Percentiles rank a stretch among this genome's conserved stretches.
Conservation (phyloP, 495 filamentous ascomycete genomes). For the Venustampulla echinocandica region DNA sequence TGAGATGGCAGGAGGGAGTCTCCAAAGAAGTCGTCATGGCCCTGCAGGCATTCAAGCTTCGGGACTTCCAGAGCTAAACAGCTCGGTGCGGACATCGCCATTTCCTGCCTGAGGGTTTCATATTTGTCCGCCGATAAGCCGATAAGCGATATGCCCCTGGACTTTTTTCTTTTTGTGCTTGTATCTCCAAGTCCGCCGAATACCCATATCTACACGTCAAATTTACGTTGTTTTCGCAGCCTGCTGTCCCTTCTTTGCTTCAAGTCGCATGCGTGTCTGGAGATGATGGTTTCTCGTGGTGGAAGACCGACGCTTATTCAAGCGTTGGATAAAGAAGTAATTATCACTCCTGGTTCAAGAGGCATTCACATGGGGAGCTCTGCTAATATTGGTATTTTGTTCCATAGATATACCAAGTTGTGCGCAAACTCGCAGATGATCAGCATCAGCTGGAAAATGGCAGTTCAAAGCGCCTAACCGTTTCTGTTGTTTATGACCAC, state of each 20-base stretch:
- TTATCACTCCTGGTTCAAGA: not conserved
- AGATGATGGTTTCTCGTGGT: constrained; percentile 18
- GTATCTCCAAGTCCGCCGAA: too few species aligned
- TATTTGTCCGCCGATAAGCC: too few species aligned
- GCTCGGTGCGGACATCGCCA: too few species aligned
- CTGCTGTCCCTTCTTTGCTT: not conserved
- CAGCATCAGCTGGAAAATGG: constrained; percentile 40
- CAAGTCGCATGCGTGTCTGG: not conserved
- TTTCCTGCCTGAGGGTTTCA: not conserved
- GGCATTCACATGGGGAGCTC: not conserved
- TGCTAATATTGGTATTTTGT: constrained; percentile 7
- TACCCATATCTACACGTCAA: too few species aligned
- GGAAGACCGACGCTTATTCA: constrained; percentile 40
- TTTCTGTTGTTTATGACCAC: constrained; percentile 58
- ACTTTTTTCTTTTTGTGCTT: not conserved
- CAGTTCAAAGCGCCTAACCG: constrained; percentile 40
- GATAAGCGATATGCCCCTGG: not conserved
- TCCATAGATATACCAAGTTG: constrained; percentile 60
- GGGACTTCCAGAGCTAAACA: too few species aligned
- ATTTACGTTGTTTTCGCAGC: not conserved
- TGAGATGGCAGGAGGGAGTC: not conserved
- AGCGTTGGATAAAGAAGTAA: constrained; percentile 49
- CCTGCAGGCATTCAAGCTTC: not conserved
- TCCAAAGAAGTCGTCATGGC: not conserved
- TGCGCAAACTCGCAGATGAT: constrained; percentile 63